Conservation (phyloP, 192 early-diverging fungal genomes). For the Podila epigama region DNA sequence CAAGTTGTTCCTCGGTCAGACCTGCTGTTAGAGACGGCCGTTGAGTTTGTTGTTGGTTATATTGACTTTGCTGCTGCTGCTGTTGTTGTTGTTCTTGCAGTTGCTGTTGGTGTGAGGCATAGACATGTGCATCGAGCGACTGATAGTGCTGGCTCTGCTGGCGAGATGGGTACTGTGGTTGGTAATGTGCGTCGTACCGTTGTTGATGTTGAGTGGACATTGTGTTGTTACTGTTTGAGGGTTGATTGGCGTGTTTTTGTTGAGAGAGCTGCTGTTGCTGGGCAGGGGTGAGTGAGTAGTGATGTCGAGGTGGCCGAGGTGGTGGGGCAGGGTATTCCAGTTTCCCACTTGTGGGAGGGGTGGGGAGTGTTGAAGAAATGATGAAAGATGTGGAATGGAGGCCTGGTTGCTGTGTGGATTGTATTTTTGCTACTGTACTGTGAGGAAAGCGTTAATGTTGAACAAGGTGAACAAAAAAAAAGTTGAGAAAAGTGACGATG, state of each 20-base stretch:
- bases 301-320: not conserved
- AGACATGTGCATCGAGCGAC: constrained; percentile 12
- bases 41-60: too few species aligned
- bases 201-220: not conserved
- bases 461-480: not conserved
- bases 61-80: constrained; percentile 3
- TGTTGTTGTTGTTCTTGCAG: constrained; percentile 10
- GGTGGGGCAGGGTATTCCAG: constrained; percentile 3
- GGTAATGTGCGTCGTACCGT: not conserved
- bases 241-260: not conserved
- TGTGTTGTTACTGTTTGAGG: constrained; percentile 3
- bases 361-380: constrained; percentile 20
- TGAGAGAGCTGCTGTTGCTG: constrained; percentile 6
- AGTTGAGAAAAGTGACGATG: not conserved
- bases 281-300: constrained; percentile 2
- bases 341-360: constrained; percentile 29
- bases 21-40: too few species aligned
- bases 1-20: constrained; percentile 31
- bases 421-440: not conserved
- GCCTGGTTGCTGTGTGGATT: not conserved
- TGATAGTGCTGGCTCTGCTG: constrained; percentile 38
- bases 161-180: constrained; percentile 35
- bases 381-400: constrained; percentile 8
- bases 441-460: not conserved
- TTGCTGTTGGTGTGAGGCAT: constrained; percentile 6